These are phyloP conservation scores for Leishmania amazonensis DNA, from an alignment of 208 protist genomes.

Conservation along the genomic window DNA sequence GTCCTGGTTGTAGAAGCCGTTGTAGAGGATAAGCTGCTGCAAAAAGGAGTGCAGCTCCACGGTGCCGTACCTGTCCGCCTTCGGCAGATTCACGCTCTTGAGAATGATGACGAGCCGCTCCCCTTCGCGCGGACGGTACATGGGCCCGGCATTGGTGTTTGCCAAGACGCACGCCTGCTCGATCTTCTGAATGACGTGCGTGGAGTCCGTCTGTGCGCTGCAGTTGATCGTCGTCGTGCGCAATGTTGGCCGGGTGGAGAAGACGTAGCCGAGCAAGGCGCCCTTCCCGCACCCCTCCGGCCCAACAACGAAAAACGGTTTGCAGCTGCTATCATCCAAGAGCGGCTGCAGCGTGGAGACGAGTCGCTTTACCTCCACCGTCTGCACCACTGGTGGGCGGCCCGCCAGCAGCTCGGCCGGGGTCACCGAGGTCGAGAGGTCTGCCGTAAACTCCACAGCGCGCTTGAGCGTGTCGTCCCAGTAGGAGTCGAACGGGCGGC, in stretches of 20 bases:
- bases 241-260: conserved; percentile 47
- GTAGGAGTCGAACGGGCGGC: conserved; percentile 91
- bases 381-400: conserved; percentile 77
- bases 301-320: conserved; percentile 96
- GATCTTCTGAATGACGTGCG: conserved; percentile 96
- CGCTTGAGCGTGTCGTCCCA: conserved; percentile 53
- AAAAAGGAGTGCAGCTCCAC: conserved; percentile 97
- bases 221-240: conserved; percentile 94
- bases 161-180: conserved; percentile 90
- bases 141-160: conserved; percentile 86
- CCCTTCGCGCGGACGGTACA: conserved; percentile 94
- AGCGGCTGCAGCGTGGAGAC: conserved; percentile 87
- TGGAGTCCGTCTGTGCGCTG: conserved; percentile 94
- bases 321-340: conserved; percentile 56
- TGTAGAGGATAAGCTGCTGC: conserved; percentile 97
- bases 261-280: conserved; percentile 82
- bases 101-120: conserved; percentile 95
- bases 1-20: conserved; percentile 96
- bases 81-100: conserved; percentile 97
- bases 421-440: conserved; percentile 50
- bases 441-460: conserved; percentile 66
- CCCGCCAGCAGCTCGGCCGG: conserved; percentile 65
- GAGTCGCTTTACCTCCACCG: conserved; percentile 92
- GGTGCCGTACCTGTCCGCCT: conserved; percentile 98
- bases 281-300: conserved; percentile 97